Evolutionary conservation across 805 yeast species (phyloP).

Genomic region (Blastobotrys terrestris): DNA sequence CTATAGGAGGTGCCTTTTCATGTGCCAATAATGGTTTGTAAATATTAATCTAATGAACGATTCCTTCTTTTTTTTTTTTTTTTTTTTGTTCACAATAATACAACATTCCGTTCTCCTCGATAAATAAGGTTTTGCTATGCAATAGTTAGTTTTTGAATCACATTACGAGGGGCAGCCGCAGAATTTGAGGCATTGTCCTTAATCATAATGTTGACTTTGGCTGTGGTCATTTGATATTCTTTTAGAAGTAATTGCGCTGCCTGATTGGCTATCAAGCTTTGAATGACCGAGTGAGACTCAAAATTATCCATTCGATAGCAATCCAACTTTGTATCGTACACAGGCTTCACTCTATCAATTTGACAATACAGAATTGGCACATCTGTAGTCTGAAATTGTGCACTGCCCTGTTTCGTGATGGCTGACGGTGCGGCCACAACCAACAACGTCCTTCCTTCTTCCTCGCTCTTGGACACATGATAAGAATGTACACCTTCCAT

Average conservation of each 20-base stretch:
- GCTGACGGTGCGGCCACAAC: slow-evolving; percentile 2
- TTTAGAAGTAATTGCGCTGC: not conserved
- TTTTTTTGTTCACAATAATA: not conserved
- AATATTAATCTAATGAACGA: not conserved
- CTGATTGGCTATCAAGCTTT: not conserved
- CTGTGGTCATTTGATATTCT: not conserved
- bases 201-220: not conserved
- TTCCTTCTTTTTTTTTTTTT: not conserved
- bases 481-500: slow-evolving; percentile 42
- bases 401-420: not conserved
- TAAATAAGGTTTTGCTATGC: no score
- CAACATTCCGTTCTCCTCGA: no score
- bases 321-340: not conserved
- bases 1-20: slow-evolving; percentile 46
- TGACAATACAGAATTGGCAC: not conserved
- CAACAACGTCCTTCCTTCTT: not conserved
- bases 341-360: not conserved
- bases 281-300: not conserved
- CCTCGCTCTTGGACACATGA: slow-evolving; percentile 7
- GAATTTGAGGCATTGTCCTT: not conserved
- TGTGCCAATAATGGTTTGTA: slow-evolving; percentile 42
- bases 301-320: not conserved
- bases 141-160: not conserved
- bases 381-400: not conserved
- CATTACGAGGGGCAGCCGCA: not conserved